These are phyloP conservation scores for Ascochyta koolunga DNA, from an alignment of 2,329 filamentous ascomycete species.

Conservation along the genomic window DNA sequence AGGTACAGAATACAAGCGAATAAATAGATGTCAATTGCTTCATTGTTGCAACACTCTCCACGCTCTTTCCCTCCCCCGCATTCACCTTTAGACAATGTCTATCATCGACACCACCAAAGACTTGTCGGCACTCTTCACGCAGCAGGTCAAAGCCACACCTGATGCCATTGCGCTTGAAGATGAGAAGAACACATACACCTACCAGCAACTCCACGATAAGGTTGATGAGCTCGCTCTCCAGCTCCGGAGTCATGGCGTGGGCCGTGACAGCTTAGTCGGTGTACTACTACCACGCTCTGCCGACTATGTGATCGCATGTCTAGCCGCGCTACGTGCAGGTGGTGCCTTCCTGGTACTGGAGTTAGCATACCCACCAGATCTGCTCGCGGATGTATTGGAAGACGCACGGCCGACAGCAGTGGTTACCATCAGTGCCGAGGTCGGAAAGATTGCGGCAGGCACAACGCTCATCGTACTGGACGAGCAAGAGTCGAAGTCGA, in stretches of 20 bases:
- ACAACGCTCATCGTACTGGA: constrained; percentile 71
- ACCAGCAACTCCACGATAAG: constrained; percentile 72
- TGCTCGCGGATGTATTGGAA: constrained; percentile 77
- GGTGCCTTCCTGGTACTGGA: constrained; percentile 83
- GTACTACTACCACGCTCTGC: constrained; percentile 77
- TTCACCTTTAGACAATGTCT: constrained; percentile 56
- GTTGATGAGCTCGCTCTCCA: constrained; percentile 68
- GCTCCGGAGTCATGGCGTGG: constrained; percentile 71
- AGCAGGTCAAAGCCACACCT: constrained; percentile 72
- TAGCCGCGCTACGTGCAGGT: constrained; percentile 78
- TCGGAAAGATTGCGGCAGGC: constrained; percentile 67
- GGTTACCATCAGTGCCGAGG: constrained; percentile 70
- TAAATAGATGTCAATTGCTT: constrained; percentile 30
- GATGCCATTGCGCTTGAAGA: constrained; percentile 75
- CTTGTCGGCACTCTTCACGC: constrained; percentile 71
- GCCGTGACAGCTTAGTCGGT: constrained; percentile 75
- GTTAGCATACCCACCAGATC: constrained; percentile 75
- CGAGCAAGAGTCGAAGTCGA: constrained; percentile 39
- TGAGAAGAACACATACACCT: constrained; percentile 69
- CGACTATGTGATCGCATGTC: constrained; percentile 78
- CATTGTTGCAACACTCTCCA: constrained; percentile 1
- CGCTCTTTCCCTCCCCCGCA: constrained; percentile 4
- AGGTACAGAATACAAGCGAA: constrained; percentile 20
- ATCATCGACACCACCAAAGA: constrained; percentile 75
- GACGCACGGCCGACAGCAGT: constrained; percentile 75